Evolutionary conservation across 257 asterid genomes (phyloP).

Genomic region (Agastache rugosa): DNA sequence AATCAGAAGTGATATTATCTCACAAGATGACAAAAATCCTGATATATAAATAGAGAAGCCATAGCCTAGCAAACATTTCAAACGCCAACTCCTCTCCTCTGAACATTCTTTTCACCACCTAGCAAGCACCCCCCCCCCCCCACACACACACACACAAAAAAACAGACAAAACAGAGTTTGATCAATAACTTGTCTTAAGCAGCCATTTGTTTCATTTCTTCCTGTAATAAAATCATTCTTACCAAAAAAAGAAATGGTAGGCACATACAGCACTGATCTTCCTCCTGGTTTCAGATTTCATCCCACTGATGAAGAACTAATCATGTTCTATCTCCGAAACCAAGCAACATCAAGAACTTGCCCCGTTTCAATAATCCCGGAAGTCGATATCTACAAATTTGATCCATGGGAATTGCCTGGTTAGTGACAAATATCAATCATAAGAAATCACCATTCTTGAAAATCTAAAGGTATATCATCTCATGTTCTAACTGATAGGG

Average conservation of each 20-base stretch:
- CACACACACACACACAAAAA: too few relatives aligned
- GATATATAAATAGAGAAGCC: constrained; percentile 42
- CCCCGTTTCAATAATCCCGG: constrained; percentile 75
- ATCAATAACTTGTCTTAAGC: constrained; percentile 13
- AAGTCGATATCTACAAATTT: constrained; percentile 80
- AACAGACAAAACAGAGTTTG: constrained; percentile 1
- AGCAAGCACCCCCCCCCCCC: background rate
- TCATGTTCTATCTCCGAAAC: constrained; percentile 76
- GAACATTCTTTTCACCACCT: constrained; percentile 24
- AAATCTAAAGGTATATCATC: background rate
- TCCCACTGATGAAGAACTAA: constrained; percentile 90
- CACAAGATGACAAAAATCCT: constrained; percentile 42
- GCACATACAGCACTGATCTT: constrained; percentile 59
- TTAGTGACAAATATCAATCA: constrained; percentile 36
- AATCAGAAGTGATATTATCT: constrained; percentile 45
- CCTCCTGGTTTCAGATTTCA: constrained; percentile 98
- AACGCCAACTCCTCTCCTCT: constrained; percentile 40
- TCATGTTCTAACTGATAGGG: background rate
- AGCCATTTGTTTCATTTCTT: background rate
- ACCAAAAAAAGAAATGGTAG: constrained; percentile 49
- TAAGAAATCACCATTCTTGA: background rate
- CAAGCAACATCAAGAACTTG: constrained; percentile 73
- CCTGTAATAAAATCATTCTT: background rate
- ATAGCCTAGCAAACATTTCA: constrained; percentile 55
- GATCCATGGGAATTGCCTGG: constrained; percentile 97